Base-by-base conservation (phyloP, 2,329 filamentous ascomycete species). In the Exophiala aquamarina region DNA sequence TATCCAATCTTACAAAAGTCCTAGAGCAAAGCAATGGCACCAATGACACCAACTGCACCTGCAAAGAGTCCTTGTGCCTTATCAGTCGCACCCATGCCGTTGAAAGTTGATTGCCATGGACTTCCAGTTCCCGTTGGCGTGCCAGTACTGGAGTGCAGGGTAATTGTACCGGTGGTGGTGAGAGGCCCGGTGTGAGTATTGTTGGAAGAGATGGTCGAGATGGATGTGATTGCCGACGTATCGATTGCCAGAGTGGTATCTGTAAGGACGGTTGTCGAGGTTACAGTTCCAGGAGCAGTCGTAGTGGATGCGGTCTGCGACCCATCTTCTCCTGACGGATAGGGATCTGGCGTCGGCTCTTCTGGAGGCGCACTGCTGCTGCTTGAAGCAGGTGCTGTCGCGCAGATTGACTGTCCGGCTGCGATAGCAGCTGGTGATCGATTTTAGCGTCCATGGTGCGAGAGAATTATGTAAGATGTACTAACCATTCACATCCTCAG, bases 21-120 rank as follows among this genome's bases (percentile, higher is more conserved):
- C 43, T 28, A 55, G 23, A 55, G 32, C 33, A 47, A 40, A 34
- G 52, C 49, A 6, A 52, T 32, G 5, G 52, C 52, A 11, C 52
- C 52, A 19, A 46, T 45, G 18, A 55, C 39, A 28, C 49, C 52
- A 18, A 55, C 18, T 15, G 42, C 35, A 7, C 34, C 49, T 14
- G 49, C 48, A 21, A 55, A 29, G 19, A 55, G 28, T 11, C 49
- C 52, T 7, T 49, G 36, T 11, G 28, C 31, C 39, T 43, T 50
- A 14, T 9, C 35, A 44, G 28, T 47, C 3, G 36, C 28, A 7
- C 42, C 52, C 3, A 26, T 46, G 31, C 45, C 49, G 33, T 29
- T 55, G 21, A 44, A 54, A 8, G 43, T 41, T 9, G 49, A 18
- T 13, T 31, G 32, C 11, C 23, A 11, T 26, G 23, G 23, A 11